Conservation (phyloP, 1,284 basidiomycete genomes). For the Ustilago xerochloae region DNA sequence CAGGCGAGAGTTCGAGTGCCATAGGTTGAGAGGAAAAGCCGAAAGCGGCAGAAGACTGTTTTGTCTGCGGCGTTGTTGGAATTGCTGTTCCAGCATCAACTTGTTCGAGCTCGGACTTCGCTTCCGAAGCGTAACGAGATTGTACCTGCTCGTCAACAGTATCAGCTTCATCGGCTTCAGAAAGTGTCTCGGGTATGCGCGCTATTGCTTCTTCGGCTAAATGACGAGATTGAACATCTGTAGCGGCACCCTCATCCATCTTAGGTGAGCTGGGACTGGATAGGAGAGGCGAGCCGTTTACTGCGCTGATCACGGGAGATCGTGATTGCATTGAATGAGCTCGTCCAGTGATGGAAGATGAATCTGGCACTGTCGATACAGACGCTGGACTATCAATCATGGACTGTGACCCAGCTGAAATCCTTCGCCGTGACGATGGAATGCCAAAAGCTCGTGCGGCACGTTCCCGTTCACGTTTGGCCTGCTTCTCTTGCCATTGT, state of each 20-base stretch:
- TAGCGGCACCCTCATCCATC: constrained; percentile 25
- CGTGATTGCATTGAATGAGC: background rate
- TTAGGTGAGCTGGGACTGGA: constrained; percentile 25
- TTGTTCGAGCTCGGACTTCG: background rate
- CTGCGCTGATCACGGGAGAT: constrained; percentile 5
- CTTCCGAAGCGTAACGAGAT: background rate
- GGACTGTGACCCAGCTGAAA: constrained; percentile 13
- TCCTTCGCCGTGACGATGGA: constrained; percentile 9
- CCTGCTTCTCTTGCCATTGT: constrained; percentile 44
- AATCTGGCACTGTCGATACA: background rate
- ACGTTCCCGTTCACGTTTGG: constrained; percentile 36
- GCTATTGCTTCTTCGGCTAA: constrained; percentile 28
- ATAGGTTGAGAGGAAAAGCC: constrained; percentile 37
- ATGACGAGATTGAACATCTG: constrained; percentile 16
- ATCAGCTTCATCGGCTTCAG: constrained; percentile 7
- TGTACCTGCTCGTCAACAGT: background rate
- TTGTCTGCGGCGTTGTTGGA: constrained; percentile 15
- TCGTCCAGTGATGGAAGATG: background rate
- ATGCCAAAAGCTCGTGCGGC: constrained; percentile 37
- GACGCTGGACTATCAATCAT: constrained; percentile 20
- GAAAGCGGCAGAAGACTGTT: constrained; percentile 10
- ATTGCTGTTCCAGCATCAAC: too few species aligned
- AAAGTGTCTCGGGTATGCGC: constrained; percentile 26
- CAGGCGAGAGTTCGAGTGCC: constrained; percentile 36
- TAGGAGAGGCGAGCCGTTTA: constrained; percentile 13